phyloP scores from a whole-genome alignment of 306 rosid genomes.

The Rosa lucieae region DNA sequence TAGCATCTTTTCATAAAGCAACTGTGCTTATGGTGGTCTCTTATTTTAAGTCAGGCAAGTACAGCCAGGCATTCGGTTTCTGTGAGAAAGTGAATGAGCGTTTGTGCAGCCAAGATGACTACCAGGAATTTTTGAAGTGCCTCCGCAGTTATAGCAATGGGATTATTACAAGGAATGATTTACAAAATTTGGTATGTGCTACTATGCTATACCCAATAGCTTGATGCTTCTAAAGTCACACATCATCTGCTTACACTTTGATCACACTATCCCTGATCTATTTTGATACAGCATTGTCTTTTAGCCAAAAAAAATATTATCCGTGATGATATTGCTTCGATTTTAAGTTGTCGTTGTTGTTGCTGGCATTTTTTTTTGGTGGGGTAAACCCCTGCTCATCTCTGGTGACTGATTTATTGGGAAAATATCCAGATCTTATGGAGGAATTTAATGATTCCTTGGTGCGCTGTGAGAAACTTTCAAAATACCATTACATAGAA shows the following conservation, averaged over 20 bases:
- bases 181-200: constrained; percentile 74
- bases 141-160: constrained; percentile 83
- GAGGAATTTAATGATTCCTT: constrained; percentile 82
- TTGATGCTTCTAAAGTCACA: constrained; percentile 17
- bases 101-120: constrained; percentile 77
- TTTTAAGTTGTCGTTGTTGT: neutral
- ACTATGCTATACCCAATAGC: constrained; percentile 15
- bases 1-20: constrained; percentile 2
- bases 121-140: constrained; percentile 79
- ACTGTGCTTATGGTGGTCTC: constrained; percentile 15
- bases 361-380: neutral
- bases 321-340: constrained; percentile 15
- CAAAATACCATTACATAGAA: constrained; percentile 6
- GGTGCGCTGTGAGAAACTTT: constrained; percentile 71
- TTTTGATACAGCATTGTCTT: neutral
- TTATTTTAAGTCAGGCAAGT: constrained; percentile 61
- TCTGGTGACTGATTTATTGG: constrained; percentile 88
- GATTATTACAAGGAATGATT: constrained; percentile 82
- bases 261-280: neutral
- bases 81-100: constrained; percentile 88
- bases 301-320: neutral
- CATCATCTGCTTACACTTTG: constrained; percentile 1
- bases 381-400: constrained; percentile 26
- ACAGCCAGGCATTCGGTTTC: constrained; percentile 74
- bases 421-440: constrained; percentile 91